Evolutionary conservation across 1,284 basidiomycete genomes (phyloP).

Genomic region (Microbotryum intermedium): DNA sequence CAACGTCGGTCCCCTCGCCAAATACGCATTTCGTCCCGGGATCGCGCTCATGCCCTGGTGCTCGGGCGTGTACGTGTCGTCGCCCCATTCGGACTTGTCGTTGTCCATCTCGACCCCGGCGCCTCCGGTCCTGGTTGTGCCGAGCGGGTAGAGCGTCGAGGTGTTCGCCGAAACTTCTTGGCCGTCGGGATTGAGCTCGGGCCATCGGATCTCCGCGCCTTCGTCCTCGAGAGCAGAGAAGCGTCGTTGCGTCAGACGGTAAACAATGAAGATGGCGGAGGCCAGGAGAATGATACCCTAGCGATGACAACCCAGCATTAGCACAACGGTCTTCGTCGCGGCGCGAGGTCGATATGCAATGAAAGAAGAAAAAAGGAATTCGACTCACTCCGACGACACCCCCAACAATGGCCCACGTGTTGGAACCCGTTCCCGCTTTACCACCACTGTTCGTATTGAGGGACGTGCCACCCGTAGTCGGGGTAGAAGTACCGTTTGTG

Average conservation of each 20-base stretch:
- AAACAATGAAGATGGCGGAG: slow-evolving; percentile 30
- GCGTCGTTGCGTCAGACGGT: slow-evolving; percentile 30
- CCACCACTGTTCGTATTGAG: background rate
- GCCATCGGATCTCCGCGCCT: slow-evolving; percentile 32
- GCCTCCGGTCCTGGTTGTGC: slow-evolving; percentile 28
- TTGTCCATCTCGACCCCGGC: slow-evolving; percentile 31
- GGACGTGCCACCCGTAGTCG: background rate
- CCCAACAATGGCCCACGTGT: slow-evolving; percentile 34
- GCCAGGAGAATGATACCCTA: slow-evolving; percentile 28
- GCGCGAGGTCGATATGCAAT: too few relatives aligned
- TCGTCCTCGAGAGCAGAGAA: slow-evolving; percentile 33
- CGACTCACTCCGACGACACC: slow-evolving; percentile 31
- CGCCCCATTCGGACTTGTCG: slow-evolving; percentile 6
- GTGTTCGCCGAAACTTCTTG: slow-evolving; percentile 19
- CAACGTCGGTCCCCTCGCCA: background rate
- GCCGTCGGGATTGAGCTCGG: slow-evolving; percentile 25
- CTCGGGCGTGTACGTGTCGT: slow-evolving; percentile 2
- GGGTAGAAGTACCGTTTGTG: background rate
- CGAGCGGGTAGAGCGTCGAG: slow-evolving; percentile 32
- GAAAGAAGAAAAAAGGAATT: too few relatives aligned
- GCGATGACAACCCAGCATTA: background rate
- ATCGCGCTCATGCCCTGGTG: background rate
- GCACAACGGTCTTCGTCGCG: background rate
- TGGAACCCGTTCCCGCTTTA: slow-evolving; percentile 5
- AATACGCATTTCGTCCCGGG: background rate